A percentile compares a stretch with the other conserved stretches of the same genome.
Evolutionary conservation across 1,284 basidiomycete species (phyloP).

Genomic region (Meira nashicola): DNA sequence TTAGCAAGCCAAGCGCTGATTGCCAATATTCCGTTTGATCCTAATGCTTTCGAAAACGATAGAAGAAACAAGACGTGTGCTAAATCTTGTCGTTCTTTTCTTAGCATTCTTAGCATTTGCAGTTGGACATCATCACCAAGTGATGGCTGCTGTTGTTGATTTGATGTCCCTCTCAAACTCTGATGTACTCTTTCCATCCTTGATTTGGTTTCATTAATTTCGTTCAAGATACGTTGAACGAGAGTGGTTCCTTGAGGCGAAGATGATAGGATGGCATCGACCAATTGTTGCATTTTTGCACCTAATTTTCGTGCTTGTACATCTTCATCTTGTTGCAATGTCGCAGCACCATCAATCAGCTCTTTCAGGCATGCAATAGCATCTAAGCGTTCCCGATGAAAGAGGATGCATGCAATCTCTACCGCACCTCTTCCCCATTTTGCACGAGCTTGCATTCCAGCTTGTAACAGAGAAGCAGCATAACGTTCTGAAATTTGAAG

Average conservation of each 20-base stretch:
- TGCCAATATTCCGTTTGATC: constrained; percentile 23
- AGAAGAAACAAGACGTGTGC: constrained; percentile 47
- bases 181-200: constrained; percentile 4
- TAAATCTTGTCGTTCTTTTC: constrained; percentile 40
- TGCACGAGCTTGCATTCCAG: constrained; percentile 35
- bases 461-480: constrained; percentile 49
- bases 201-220: constrained; percentile 27
- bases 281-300: constrained; percentile 38
- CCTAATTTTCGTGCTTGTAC: constrained; percentile 31
- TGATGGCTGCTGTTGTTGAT: constrained; percentile 11
- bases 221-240: constrained; percentile 26
- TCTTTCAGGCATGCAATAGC: constrained; percentile 43
- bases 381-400: constrained; percentile 45
- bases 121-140: constrained; percentile 47
- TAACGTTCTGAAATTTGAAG: constrained; percentile 45
- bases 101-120: constrained; percentile 38
- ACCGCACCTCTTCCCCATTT: constrained; percentile 42
- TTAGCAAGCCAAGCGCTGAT: constrained; percentile 24
- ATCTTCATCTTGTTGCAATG: constrained; percentile 37
- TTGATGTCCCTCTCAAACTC: neutral
- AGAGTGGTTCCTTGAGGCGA: constrained; percentile 21
- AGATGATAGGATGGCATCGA: constrained; percentile 31
- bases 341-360: constrained; percentile 40
- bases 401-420: constrained; percentile 47
- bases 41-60: constrained; percentile 37